phyloP scores from a whole-genome alignment of 148 eudicot genomes.

The Vaccinium corymbosum region DNA sequence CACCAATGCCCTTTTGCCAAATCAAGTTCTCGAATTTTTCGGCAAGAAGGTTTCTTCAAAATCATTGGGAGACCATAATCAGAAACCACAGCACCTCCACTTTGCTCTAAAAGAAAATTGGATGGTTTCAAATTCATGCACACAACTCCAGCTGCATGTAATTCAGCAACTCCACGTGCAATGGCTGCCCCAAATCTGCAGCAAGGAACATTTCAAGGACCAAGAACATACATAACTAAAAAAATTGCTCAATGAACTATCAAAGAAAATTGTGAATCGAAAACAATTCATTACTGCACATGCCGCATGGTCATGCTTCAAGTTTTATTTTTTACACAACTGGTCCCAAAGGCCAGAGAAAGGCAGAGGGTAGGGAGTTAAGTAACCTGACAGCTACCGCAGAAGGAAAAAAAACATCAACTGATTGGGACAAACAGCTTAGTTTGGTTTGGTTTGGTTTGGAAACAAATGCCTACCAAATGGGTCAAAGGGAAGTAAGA shows the following conservation, averaged over 20 bases:
- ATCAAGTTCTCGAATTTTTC: constrained; percentile 74
- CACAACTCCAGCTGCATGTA: constrained; percentile 94
- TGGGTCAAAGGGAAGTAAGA: background rate
- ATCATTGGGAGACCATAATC: constrained; percentile 91
- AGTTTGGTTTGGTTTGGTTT: background rate
- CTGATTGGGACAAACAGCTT: background rate
- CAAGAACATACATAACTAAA: constrained; percentile 1
- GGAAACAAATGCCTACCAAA: background rate
- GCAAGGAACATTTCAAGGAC: constrained; percentile 17
- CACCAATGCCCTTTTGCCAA: constrained; percentile 75
- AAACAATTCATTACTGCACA: background rate
- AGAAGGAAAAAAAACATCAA: background rate
- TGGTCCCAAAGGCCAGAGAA: background rate
- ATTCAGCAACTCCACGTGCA: constrained; percentile 94
- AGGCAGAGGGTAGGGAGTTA: background rate
- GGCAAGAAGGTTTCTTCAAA: constrained; percentile 73
- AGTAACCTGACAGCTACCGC: background rate
- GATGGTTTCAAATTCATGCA: constrained; percentile 92
- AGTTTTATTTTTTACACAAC: background rate
- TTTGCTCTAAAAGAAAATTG: constrained; percentile 75
- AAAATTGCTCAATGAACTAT: background rate
- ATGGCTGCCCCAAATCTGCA: constrained; percentile 91
- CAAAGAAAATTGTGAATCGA: background rate
- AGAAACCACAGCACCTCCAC: constrained; percentile 79
- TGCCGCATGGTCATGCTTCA: background rate